Evolutionary conservation across 2,329 filamentous ascomycete species (phyloP).

Genomic region (Fusarium lateritium): DNA sequence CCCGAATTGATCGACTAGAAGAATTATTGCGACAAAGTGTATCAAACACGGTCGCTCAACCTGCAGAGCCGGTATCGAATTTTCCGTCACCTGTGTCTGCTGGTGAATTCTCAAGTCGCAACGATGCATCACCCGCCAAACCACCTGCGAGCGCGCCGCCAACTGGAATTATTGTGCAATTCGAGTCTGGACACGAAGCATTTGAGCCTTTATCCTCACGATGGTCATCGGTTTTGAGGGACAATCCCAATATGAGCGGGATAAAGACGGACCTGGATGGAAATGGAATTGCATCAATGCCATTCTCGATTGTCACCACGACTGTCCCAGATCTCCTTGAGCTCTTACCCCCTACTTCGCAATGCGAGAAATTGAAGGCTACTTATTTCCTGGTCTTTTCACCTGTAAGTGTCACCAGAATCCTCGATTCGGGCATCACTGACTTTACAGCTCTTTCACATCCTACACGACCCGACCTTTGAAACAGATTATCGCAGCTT

Average conservation of each 20-base stretch:
- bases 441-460: neutral
- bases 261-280: constrained; percentile 3
- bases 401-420: neutral
- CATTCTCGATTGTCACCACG: neutral
- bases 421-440: no score
- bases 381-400: constrained; percentile 1
- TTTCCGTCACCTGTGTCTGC: no score
- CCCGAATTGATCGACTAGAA: constrained; percentile 10
- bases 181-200: constrained; percentile 23
- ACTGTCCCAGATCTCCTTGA: neutral
- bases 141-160: neutral
- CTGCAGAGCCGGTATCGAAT: neutral
- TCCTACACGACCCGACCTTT: constrained; percentile 5
- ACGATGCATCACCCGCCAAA: neutral
- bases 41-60: neutral
- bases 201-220: constrained; percentile 22
- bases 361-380: constrained; percentile 2
- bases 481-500: constrained; percentile 1
- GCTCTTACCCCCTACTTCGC: neutral
- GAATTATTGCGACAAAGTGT: neutral
- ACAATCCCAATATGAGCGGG: neutral
- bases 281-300: neutral
- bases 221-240: constrained; percentile 23
- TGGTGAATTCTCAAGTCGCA: no score
- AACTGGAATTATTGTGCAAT: constrained; percentile 16